phyloP scores from a whole-genome alignment of 163 green algal genomes.

The Scenedesmus sp. region DNA sequence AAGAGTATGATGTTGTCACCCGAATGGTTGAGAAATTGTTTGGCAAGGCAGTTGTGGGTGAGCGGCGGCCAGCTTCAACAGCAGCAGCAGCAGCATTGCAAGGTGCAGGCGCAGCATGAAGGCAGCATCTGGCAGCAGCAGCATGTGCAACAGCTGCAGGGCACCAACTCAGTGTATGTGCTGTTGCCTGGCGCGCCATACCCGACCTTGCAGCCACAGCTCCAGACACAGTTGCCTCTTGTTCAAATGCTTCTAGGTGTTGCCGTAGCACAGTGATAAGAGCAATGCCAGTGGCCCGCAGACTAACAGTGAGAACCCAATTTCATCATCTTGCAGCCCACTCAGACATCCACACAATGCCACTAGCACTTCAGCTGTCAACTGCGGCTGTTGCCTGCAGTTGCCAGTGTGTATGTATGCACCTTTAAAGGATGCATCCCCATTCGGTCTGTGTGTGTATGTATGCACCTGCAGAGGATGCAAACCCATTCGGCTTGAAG shows the following conservation, averaged over 20 bases:
- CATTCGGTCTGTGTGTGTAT: not conserved
- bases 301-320: not conserved
- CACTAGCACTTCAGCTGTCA: not conserved
- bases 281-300: not conserved
- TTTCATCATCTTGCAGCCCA: not conserved
- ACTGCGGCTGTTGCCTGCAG: not conserved
- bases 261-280: too few relatives aligned
- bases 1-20: constrained; percentile 31
- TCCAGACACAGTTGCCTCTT: too few relatives aligned
- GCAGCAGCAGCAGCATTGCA: not conserved
- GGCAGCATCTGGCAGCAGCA: not conserved
- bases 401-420: not conserved
- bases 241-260: too few relatives aligned
- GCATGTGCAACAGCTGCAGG: too few relatives aligned
- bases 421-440: not conserved
- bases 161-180: too few relatives aligned
- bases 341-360: not conserved
- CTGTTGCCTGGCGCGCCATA: too few relatives aligned
- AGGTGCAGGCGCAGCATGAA: not conserved
- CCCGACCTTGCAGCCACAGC: too few relatives aligned
- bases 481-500: constrained; percentile 44
- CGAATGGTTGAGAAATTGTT: constrained; percentile 36
- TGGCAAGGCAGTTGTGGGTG: constrained; percentile 25
- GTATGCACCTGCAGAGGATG: constrained; percentile 30
- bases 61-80: not conserved